Conservation (phyloP, 768 basidiomycete genomes). For the Boletus rubropictus region DNA sequence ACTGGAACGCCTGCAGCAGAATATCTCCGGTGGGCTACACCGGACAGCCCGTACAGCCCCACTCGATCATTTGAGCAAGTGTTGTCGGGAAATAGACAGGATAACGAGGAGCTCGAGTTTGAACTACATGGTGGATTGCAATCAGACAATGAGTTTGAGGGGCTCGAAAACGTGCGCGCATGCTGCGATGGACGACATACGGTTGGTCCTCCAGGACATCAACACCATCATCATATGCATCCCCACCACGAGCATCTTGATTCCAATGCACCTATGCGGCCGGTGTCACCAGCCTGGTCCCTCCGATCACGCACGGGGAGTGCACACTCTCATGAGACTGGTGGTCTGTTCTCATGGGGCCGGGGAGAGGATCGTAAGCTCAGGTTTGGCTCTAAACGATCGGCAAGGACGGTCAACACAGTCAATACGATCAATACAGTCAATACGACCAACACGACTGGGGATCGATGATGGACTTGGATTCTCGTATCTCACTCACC, state of each 20-base stretch:
- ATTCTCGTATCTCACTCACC: background rate
- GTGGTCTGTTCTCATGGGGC: slow-evolving; percentile 65
- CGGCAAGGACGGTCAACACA: slow-evolving; percentile 36
- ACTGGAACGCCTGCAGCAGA: slow-evolving; percentile 89
- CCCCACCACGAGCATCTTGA: slow-evolving; percentile 55
- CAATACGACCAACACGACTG: background rate
- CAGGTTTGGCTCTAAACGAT: slow-evolving; percentile 70
- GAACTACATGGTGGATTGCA: slow-evolving; percentile 71
- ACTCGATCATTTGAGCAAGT: slow-evolving; percentile 62
- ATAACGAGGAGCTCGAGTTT: slow-evolving; percentile 71
- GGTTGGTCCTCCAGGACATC: slow-evolving; percentile 58
- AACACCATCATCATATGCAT: slow-evolving; percentile 56
- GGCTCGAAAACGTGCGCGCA: slow-evolving; percentile 90
- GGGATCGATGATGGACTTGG: slow-evolving; percentile 21
- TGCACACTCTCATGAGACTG: slow-evolving; percentile 60
- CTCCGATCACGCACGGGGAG: slow-evolving; percentile 80
- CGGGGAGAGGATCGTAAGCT: slow-evolving; percentile 58
- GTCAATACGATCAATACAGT: slow-evolving; percentile 10
- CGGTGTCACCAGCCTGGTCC: slow-evolving; percentile 79
- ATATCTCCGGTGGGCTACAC: slow-evolving; percentile 74
- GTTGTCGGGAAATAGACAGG: slow-evolving; percentile 26
- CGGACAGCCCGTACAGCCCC: slow-evolving; percentile 75
- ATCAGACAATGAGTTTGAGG: slow-evolving; percentile 82
- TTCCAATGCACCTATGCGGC: slow-evolving; percentile 45
- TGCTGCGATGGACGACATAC: slow-evolving; percentile 88